Conservation (phyloP, 75 land plant genomes). For the Picea glauca region DNA sequence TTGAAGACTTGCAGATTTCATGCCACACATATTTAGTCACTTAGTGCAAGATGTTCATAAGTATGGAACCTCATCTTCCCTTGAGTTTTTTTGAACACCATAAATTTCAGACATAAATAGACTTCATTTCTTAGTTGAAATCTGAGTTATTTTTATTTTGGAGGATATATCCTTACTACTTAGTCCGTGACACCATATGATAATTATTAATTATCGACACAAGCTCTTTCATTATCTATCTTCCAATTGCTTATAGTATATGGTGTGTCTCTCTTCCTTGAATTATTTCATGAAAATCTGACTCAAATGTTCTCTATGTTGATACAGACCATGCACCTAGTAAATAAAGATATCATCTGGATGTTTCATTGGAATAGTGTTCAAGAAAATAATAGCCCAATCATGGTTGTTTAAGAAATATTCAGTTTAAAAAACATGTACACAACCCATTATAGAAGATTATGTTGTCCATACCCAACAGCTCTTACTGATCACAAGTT, state of each 20-base stretch:
- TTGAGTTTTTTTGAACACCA: neutral
- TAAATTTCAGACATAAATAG: neutral
- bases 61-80: neutral
- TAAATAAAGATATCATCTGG: neutral
- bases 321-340: neutral
- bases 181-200: neutral
- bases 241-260: neutral
- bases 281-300: neutral
- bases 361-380: neutral
- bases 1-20: neutral
- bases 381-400: neutral
- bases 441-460: too few species aligned
- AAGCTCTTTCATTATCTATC: neutral
- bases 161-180: neutral
- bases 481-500: too few species aligned
- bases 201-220: neutral
- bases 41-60: neutral
- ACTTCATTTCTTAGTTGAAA: neutral
- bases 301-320: neutral
- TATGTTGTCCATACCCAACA: too few species aligned
- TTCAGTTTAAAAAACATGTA: neutral
- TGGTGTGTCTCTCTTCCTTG: neutral
- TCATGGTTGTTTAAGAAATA: neutral
- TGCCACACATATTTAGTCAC: neutral
- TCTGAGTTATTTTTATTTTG: neutral